These are phyloP conservation scores for Candida endomychidarum DNA, from an alignment of 805 yeast genomes.

Conservation along the genomic window DNA sequence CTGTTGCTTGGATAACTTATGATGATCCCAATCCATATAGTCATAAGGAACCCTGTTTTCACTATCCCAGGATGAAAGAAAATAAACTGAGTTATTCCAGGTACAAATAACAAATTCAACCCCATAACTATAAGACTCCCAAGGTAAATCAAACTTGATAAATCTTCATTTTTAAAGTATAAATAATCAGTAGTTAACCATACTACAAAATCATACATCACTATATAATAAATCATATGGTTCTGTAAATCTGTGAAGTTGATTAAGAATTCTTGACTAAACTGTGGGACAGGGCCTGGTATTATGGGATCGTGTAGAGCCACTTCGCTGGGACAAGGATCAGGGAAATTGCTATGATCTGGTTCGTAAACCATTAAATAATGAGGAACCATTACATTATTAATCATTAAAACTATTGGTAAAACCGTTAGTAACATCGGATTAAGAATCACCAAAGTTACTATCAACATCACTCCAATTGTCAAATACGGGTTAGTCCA, in stretches of 20 bases:
- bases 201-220: constrained; percentile 56
- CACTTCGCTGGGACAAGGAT: constrained; percentile 41
- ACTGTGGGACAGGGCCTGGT: constrained; percentile 75
- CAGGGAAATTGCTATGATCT: constrained; percentile 34
- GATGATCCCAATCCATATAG: constrained; percentile 50
- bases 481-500: constrained; percentile 70
- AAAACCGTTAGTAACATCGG: constrained; percentile 56
- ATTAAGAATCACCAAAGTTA: constrained; percentile 54
- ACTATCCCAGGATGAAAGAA: constrained; percentile 25
- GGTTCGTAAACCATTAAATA: constrained; percentile 65
- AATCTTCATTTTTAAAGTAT: constrained; percentile 60
- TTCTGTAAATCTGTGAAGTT: constrained; percentile 85
- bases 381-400: constrained; percentile 65
- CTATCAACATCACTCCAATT: constrained; percentile 50
- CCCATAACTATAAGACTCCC: constrained; percentile 26
- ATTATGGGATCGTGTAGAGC: constrained; percentile 47
- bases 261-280: constrained; percentile 72
- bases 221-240: constrained; percentile 66
- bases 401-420: constrained; percentile 55
- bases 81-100: constrained; percentile 20
- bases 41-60: constrained; percentile 27
- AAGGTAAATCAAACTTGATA: constrained; percentile 55
- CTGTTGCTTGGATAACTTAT: constrained; percentile 56
- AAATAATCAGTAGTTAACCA: constrained; percentile 54
- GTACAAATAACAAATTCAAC: constrained; percentile 26